Evolutionary conservation across 2,329 filamentous ascomycete genomes (phyloP).

Genomic region (Dothiorella sarmentorum): DNA sequence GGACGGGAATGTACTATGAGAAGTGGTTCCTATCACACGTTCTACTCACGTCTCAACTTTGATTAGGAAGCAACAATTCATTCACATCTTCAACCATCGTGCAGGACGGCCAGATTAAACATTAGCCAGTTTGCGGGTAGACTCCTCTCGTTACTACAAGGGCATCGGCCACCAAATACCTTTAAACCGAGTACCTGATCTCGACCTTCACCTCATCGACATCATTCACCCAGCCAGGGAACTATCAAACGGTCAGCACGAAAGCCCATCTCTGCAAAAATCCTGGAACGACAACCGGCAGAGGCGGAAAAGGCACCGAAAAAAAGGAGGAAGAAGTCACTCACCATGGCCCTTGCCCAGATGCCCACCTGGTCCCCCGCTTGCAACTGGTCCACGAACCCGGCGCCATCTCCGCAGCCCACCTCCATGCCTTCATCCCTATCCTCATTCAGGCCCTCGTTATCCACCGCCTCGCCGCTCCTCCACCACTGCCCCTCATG

Average conservation of each 20-base stretch:
- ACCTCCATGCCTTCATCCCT: slow-evolving; percentile 25
- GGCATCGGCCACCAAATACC: no score
- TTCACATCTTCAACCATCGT: no score
- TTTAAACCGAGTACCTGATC: slow-evolving; percentile 18
- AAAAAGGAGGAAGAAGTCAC: slow-evolving; percentile 4
- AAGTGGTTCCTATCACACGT: no score
- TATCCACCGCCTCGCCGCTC: slow-evolving; percentile 3
- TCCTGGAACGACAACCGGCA: not conserved
- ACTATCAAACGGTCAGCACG: slow-evolving; percentile 24
- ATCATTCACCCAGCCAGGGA: slow-evolving; percentile 29
- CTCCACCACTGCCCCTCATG: not conserved
- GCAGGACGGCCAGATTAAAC: no score
- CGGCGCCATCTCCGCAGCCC: slow-evolving; percentile 25
- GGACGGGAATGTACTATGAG: no score
- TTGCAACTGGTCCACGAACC: slow-evolving; percentile 27
- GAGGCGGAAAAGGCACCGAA: not conserved
- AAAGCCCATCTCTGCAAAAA: not conserved
- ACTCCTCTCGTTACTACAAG: no score
- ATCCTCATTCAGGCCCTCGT: slow-evolving; percentile 12
- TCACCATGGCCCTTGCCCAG: slow-evolving; percentile 34
- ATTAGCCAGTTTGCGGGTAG: no score
- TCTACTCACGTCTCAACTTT: no score
- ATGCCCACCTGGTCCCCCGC: slow-evolving; percentile 30
- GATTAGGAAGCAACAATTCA: no score
- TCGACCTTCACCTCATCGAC: slow-evolving; percentile 25